Evolutionary conservation across 441 rosid species (phyloP).

Genomic region (Caryocar brasiliense): DNA sequence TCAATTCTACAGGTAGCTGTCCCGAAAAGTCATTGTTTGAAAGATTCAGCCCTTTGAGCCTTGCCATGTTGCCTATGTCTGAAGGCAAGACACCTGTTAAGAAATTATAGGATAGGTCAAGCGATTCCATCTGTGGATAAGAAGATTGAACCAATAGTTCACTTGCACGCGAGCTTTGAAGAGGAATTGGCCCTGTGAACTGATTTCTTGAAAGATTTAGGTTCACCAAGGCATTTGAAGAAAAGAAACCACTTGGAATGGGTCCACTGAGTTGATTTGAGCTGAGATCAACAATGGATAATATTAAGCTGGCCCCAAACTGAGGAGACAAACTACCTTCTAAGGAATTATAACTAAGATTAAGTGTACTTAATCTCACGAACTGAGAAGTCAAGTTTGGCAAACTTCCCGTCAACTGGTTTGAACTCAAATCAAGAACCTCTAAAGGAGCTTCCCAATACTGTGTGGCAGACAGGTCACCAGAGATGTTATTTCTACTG

Average conservation of each 20-base stretch:
- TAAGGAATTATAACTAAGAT: conserved; percentile 52
- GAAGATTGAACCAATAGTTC: conserved; percentile 43
- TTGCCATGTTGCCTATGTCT: conserved; percentile 53
- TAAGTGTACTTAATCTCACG: conserved; percentile 41
- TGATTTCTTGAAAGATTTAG: conserved; percentile 75
- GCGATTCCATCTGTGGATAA: conserved; percentile 55
- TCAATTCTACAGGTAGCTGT: conserved; percentile 60
- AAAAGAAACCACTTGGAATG: conserved; percentile 54
- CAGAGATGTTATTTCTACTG: conserved; percentile 62
- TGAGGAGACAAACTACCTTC: conserved; percentile 53
- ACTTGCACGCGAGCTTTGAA: conserved; percentile 42
- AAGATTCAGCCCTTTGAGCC: conserved; percentile 50
- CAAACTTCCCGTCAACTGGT: conserved; percentile 60
- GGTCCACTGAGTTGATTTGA: conserved; percentile 51
- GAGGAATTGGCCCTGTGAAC: conserved; percentile 60
- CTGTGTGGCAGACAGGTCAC: conserved; percentile 43
- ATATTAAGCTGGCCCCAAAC: conserved; percentile 29
- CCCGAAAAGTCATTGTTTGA: conserved; percentile 62
- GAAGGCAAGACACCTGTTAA: conserved; percentile 55
- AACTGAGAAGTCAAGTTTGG: conserved; percentile 46
- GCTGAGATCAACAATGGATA: conserved; percentile 66
- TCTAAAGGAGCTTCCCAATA: conserved; percentile 63
- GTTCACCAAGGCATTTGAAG: conserved; percentile 41
- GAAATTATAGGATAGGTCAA: conserved; percentile 79
- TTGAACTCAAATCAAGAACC: conserved; percentile 76